Evolutionary conservation across 345 rosid species (phyloP), one percentile per base, ranked within the genome.

Genomic region (Durio zibethinus): DNA sequence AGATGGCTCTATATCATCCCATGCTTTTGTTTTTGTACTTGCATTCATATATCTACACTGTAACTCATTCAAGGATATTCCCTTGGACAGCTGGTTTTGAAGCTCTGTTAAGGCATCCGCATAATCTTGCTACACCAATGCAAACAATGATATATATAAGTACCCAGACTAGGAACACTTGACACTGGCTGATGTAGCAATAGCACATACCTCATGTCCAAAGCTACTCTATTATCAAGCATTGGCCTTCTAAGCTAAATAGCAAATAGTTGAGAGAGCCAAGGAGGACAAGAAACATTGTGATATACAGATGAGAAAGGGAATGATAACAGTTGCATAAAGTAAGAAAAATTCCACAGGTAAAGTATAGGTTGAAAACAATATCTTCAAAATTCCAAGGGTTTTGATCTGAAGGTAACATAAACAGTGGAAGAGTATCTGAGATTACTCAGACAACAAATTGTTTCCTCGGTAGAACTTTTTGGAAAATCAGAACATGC

Each of bases 31-130:
- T 76, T 77, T 84, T 64, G 81, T 74, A 66, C 75, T 66, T 62
- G 80, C 50, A 45, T 68, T 72, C 40, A 60, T 79, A 75, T 75
- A 70, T 72, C 77, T 83, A 67, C 80, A 80, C 48, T 79, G 82
- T 38, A 81, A 73, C 68, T 87, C 88, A 15, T 86, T 81, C 80
- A 90, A 77, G 72, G 88, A 75, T 59, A 86, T 75, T 75, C 87
- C 92, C 68, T 81, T 83, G 23, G 79, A 68, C 66, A 88, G 86
- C 75, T 86, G 87, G 43, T 60, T 52, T 73, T 87, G 90, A 21
- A 90, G 84, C 81, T 90, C 92, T 79, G 76, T 81, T 76, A 85
- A 23, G 64, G 92, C 92, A 75, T 76, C 83, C 66, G 85, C 86
- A 81, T 82, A 81, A 85, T 88, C 87, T 74, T 77, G 84, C 92